Evolutionary conservation across 805 yeast genomes (phyloP), one percentile per base, ranked within the genome.

Genomic region (Candida oleophila): DNA sequence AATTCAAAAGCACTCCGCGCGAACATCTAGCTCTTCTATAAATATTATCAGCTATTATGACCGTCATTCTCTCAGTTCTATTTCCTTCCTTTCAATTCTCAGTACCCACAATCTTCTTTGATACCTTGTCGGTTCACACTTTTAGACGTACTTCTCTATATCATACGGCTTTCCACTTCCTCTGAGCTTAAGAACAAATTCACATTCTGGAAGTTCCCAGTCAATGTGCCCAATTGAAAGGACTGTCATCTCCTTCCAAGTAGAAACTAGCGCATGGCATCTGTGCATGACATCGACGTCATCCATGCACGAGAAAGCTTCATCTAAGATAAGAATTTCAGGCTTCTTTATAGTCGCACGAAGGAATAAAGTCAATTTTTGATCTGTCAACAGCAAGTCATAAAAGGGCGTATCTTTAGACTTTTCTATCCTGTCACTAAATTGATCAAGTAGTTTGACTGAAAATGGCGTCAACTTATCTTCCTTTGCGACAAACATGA

Each of bases 281-380:
- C 55, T 49, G 7, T 50, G 41, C 60, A 71, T 59, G 33, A 71
- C 45, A 38, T 51, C 56, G 19, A 73, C 78, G 44, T 81, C 83
- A 35, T 85, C 87, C 94, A 92, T 88, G 14, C 90, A 95, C 19
- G 96, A 87, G 48, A 92, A 81, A 0, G 98, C 96, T 69, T 92
- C 99, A 64, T 92, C 99, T 2, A 92, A 69, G 41, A 92, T 85
- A 44, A 92, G 70, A 1, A 92, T 68, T 42, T 80, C 78, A 0
- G 99, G 99, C 51, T 80, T 71, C 61, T 87, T 89, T 37, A 89
- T 74, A 15, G 92, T 59, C 2, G 96, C 85, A 46, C 99, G 73
- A 20, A 90, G 66, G 54, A 94, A 83, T 21, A 92, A 68, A 0
- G 82, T 80, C 11, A 89, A 64, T 59, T 92, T 92, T 64, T 92